A percentile compares a stretch with the other conserved stretches of the same genome.
These are phyloP conservation scores for Chrysoporthe puriensis DNA, from an alignment of 2,329 filamentous ascomycete species.

Conservation along the genomic window DNA sequence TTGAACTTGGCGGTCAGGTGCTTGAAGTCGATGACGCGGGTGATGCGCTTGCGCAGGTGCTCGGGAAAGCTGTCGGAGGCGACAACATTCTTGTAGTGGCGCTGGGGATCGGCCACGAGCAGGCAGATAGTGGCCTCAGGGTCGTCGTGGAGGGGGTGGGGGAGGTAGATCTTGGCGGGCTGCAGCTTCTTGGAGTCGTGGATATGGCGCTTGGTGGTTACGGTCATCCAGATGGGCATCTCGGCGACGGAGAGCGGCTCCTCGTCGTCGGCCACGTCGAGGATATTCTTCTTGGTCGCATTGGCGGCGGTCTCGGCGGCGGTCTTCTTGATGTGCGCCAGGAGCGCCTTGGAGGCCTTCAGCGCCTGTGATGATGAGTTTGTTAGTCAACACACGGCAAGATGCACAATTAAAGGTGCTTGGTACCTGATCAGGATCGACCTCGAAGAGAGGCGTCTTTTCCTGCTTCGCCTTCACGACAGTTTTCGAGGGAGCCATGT, in stretches of 20 bases:
- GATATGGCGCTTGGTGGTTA: slow-evolving; percentile 69
- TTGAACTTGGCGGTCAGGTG: slow-evolving; percentile 85
- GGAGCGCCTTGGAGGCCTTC: slow-evolving; percentile 65
- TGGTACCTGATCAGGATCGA: slow-evolving; percentile 42
- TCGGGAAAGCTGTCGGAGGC: slow-evolving; percentile 72
- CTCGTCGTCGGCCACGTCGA: slow-evolving; percentile 50
- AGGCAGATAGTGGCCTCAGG: slow-evolving; percentile 76
- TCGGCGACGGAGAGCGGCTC: slow-evolving; percentile 42
- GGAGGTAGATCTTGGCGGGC: slow-evolving; percentile 79
- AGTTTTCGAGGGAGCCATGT: slow-evolving; percentile 41
- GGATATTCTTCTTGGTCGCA: slow-evolving; percentile 59
- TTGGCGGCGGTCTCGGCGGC: slow-evolving; percentile 51
- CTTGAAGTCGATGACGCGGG: slow-evolving; percentile 76
- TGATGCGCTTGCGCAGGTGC: slow-evolving; percentile 68
- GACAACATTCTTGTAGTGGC: slow-evolving; percentile 87
- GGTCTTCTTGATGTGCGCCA: slow-evolving; percentile 64
- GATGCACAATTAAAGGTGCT: neutral
- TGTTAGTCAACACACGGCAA: slow-evolving; percentile 20
- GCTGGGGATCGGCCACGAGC: slow-evolving; percentile 80
- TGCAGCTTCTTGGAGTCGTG: slow-evolving; percentile 77
- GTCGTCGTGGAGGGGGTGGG: slow-evolving; percentile 73
- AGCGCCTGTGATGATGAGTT: slow-evolving; percentile 48
- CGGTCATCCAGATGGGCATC: slow-evolving; percentile 62
- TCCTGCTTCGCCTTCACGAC: slow-evolving; percentile 38
- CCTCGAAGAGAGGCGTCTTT: slow-evolving; percentile 37